Conservation (phyloP, 1,284 basidiomycete genomes). For the Coniophora puteana region DNA sequence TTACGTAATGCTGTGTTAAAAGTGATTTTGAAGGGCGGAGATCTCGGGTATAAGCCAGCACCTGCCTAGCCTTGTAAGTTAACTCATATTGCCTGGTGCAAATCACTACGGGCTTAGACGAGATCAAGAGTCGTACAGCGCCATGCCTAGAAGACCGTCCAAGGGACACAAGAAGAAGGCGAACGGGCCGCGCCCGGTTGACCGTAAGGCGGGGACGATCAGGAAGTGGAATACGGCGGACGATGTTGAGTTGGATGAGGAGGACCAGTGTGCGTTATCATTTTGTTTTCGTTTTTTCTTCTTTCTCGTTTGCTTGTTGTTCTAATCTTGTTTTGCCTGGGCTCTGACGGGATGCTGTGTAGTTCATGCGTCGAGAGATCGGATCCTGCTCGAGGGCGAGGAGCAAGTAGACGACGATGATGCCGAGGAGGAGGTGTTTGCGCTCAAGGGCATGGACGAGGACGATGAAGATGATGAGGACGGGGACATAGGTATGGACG, state of each 20-base stretch:
- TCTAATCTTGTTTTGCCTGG: neutral
- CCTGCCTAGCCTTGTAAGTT: no score
- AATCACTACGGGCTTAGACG: no score
- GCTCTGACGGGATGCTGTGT: slow-evolving; percentile 3
- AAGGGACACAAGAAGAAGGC: slow-evolving; percentile 26
- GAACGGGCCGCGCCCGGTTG: slow-evolving; percentile 37
- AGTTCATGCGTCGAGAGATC: slow-evolving; percentile 75
- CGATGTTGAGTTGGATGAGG: slow-evolving; percentile 72
- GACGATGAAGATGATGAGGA: slow-evolving; percentile 49
- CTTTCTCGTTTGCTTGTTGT: no score
- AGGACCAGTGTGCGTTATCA: slow-evolving; percentile 63
- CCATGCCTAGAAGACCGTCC: slow-evolving; percentile 18
- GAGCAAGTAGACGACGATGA: slow-evolving; percentile 32
- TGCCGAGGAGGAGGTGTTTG: slow-evolving; percentile 57
- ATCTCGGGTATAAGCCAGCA: no score
- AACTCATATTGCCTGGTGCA: no score
- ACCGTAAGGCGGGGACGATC: slow-evolving; percentile 47
- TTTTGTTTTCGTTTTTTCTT: slow-evolving; percentile 1
- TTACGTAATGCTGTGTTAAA: no score
- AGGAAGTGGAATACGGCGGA: slow-evolving; percentile 60
- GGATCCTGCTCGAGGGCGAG: slow-evolving; percentile 70
- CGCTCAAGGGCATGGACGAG: slow-evolving; percentile 47
- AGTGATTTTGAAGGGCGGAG: no score
- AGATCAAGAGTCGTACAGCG: no score
- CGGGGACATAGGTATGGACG: slow-evolving; percentile 38